Base-by-base conservation (phyloP, 2,329 filamentous ascomycete species). In the Mycosphaerella sp. region DNA sequence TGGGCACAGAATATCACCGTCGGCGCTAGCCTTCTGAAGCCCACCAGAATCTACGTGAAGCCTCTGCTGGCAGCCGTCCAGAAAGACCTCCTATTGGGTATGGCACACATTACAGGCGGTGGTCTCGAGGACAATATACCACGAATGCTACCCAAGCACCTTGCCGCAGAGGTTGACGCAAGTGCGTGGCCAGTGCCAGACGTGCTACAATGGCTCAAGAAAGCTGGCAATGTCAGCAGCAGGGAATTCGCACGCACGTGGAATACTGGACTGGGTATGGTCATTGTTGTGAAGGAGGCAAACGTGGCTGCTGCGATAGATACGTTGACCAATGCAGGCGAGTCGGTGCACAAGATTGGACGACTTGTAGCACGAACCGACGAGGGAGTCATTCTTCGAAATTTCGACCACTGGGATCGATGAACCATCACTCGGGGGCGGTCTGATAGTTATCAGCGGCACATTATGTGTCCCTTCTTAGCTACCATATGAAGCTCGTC, bases 91-190 rank as follows among this genome's bases (percentile, higher is more conserved):
- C 78, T 97, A 70, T 95, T 95, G 75, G 93, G 93, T 50, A 86
- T 97, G 71, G 87, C 93, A 9, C 93, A 98, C 74, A 97, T 98
- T 74, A 98, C 93, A 0, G 93, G 93, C 48, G 93, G 93, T 57
- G 93, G 93, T 9, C 80, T 98, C 17, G 78, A 86, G 14, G 93
- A 98, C 74, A 98, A 98, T 71, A 86, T 98, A 26, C 93, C 93
- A 31, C 85, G 93, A 60, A 95, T 95, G 87, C 79, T 98, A 14
- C 93, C 93, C 1, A 72, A 79, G 34, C 76, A 84, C 44, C 81
- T 98, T 5, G 81, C 86, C 1, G 92, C 90, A 1, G 82, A 89
- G 68, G 83, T 98, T 52, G 86, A 95, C 65, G 86, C 87, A 45
- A 75, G 77, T 41, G 73, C 80, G 1, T 98, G 91, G 89, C 70